Evolutionary conservation across 2,329 filamentous ascomycete genomes (phyloP), one percentile per base, ranked within the genome.

Genomic region (Rutstroemia sp.): DNA sequence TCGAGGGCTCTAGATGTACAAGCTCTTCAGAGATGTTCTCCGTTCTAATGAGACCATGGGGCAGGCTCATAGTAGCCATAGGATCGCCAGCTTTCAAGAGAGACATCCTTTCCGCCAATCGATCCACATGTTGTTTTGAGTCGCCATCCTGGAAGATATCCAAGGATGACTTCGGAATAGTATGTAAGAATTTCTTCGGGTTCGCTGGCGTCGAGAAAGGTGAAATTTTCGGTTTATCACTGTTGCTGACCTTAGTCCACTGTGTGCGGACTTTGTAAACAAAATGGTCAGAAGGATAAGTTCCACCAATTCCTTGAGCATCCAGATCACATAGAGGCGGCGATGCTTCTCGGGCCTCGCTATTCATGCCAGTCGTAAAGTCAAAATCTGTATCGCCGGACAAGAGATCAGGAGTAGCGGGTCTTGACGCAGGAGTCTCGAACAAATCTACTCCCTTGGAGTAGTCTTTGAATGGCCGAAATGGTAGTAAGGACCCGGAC

Each of bases 261-360:
- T 68, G 64, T 16, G 67, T 71, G 57, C 69, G 58, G 16, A 84
- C 81, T 2, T 77, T 72, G 0, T 85, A 71, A 42, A 77, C 73
- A 58, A 86, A 86, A 60, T 86, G 82, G 60, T 86, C 83, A n/a
- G 84, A 81, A 0, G 83, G 82, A 25, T 76, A 70, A 0, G 83
- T 77, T 14, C 81, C 81, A 5, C 79, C 81, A 0, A 86, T 66
- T 1, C 83, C 83, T 47, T 76, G 83, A 0, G 80, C 78, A 57
- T 83, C 78, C 3, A 87, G 67, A 72, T 64, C 3, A 69, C 64
- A 63, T 4, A 63, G 60, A 23, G 41, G 7, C 2, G 39, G 21
- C 6, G 53, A 12, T 17, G 17, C 21, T 58, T 57, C 10, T 25
- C 48, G 14, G 48, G 51, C 17, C 37, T 17, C 48, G 21, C 10